A percentile compares a stretch with the other conserved stretches of the same genome.
These are phyloP conservation scores for Ceratocystis destructans DNA, from an alignment of 2,329 filamentous ascomycete species.

Conservation along the genomic window DNA sequence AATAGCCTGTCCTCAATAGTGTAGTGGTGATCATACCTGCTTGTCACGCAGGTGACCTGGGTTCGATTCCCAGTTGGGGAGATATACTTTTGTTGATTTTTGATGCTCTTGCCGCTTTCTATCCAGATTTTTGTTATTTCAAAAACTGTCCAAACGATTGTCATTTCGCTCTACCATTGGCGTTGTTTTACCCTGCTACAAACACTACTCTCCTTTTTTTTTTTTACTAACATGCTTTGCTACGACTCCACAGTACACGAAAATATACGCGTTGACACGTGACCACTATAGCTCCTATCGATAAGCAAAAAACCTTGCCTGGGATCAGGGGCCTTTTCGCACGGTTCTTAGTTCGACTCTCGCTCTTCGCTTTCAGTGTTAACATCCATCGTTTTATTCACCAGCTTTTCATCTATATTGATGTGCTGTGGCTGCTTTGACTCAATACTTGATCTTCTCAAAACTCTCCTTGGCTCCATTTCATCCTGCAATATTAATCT, in stretches of 20 bases:
- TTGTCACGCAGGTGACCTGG: conserved; percentile 17
- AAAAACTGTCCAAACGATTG: not conserved
- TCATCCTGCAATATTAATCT: not conserved
- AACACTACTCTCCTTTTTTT: no score
- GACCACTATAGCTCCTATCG: not conserved
- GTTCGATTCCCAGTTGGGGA: conserved; percentile 18
- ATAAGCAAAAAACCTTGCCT: not conserved
- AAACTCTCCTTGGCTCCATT: not conserved
- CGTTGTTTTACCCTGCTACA: no score
- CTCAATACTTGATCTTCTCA: not conserved
- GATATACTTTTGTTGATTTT: not conserved
- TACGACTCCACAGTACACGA: not conserved
- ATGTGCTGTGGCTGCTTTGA: no score
- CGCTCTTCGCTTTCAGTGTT: no score
- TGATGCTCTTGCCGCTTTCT: not conserved
- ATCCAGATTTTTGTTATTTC: not conserved
- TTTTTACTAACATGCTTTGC: no score
- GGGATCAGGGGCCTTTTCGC: not conserved
- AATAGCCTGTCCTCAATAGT: no score
- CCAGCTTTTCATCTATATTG: no score
- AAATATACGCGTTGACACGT: not conserved
- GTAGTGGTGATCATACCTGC: no score
- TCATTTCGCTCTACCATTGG: not conserved
- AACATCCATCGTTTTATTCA: no score
- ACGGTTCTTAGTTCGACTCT: not conserved